Evolutionary conservation across 176 grass and related monocot genomes (phyloP), one percentile per base, ranked within the genome.

Genomic region (Triticum urartu): DNA sequence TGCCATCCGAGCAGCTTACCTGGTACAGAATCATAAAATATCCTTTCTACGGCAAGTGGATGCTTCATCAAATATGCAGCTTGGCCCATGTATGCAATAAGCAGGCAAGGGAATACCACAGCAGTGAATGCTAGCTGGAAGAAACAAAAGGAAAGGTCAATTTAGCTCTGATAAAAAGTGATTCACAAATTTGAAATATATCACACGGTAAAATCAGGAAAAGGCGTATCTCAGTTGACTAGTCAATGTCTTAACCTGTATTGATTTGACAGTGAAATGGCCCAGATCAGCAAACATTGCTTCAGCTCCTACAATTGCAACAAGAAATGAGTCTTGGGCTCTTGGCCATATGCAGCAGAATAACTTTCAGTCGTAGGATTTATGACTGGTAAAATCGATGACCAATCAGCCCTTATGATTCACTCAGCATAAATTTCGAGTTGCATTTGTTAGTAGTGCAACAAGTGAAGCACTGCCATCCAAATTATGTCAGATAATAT

Each of bases 221-320:
- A 50, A 81, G 61, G 48, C 59, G 28, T 64, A 36, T 22, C 64
- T 74, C 48, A 35, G 60, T 33, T 45, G 18, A 30, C 40, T 61
- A 42, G 47, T 81, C 40, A 67, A 85, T 64, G 25, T 78, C 62
- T 26, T 88, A 68, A 98, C 97, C 88, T 99, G 97, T 90, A 99
- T 99, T 80, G 97, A 93, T 82, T 99, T 99, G 63, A 99, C 97
- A 87, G 97, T 92, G 83, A 99, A 99, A 96, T 96, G 94, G 13
- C 97, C 97, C 50, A 99, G 89, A 85, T 99, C 97, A 80, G 97
- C 97, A 85, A 99, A 96, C 97, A 99, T 99, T 88, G 94, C 97
- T 93, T 99, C 97, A 87, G 97, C 90, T 80, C 97, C 97, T 98
- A 85, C 72, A 94, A 48, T 92, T 86, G 74, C 42, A 85, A 40